Percentiles rank a stretch among this genome's conserved stretches.
Evolutionary conservation across 1,284 basidiomycete species (phyloP).

Genomic region (Mycena sp.): DNA sequence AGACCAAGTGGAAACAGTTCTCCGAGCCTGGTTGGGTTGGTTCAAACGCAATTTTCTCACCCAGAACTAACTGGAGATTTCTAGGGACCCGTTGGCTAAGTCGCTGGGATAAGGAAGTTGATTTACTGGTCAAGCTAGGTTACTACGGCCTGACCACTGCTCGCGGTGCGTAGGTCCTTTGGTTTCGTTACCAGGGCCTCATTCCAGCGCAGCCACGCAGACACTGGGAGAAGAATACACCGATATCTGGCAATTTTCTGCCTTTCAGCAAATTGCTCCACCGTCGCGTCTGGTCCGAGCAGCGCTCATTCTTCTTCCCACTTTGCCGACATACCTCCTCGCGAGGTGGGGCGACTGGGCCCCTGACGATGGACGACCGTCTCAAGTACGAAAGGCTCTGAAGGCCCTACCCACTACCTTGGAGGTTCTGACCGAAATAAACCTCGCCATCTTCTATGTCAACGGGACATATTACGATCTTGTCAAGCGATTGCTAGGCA

Average conservation of each 20-base stretch:
- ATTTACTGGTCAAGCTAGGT: slow-evolving; percentile 72
- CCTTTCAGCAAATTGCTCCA: too few species aligned
- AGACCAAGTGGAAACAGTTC: slow-evolving; percentile 79
- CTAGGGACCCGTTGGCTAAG: slow-evolving; percentile 90
- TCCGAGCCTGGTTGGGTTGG: slow-evolving; percentile 83
- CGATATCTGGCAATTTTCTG: slow-evolving; percentile 80
- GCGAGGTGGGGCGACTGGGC: slow-evolving; percentile 58
- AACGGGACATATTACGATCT: slow-evolving; percentile 83
- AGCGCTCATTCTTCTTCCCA: slow-evolving; percentile 71
- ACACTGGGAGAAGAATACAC: slow-evolving; percentile 94
- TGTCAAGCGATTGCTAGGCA: slow-evolving; percentile 74
- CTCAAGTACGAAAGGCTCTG: slow-evolving; percentile 48
- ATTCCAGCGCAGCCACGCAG: slow-evolving; percentile 67
- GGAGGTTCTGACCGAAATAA: slow-evolving; percentile 73
- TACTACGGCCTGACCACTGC: slow-evolving; percentile 86
- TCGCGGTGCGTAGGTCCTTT: slow-evolving; percentile 57
- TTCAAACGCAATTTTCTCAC: slow-evolving; percentile 10
- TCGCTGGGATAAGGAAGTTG: slow-evolving; percentile 83
- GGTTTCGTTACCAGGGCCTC: not conserved
- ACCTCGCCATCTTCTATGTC: slow-evolving; percentile 86
- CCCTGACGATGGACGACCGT: slow-evolving; percentile 43
- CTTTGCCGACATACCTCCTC: slow-evolving; percentile 68
- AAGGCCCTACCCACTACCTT: slow-evolving; percentile 57
- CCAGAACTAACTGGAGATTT: slow-evolving; percentile 10
- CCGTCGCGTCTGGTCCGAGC: slow-evolving; percentile 58